Conservation (phyloP, 1,284 basidiomycete species). For the Ustilago cynodontis region DNA sequence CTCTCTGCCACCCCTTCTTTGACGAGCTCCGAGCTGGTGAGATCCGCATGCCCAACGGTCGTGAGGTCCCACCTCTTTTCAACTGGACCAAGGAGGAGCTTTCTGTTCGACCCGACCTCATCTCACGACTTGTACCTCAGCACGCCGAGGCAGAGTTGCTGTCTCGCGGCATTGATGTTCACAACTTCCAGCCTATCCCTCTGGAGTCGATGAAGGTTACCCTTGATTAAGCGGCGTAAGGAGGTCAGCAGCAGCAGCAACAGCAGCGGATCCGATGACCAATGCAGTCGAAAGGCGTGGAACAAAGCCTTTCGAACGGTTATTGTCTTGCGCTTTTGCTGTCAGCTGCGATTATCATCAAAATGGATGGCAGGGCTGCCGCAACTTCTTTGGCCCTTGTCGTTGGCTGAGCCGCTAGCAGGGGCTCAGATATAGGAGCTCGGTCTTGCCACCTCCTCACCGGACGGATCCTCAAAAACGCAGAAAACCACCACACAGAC, state of each 20-base stretch:
- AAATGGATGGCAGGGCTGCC: slow-evolving; percentile 7
- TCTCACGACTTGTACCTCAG: slow-evolving; percentile 87
- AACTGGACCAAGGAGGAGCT: slow-evolving; percentile 97
- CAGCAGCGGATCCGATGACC: too few relatives aligned
- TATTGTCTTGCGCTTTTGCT: neutral
- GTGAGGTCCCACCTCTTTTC: slow-evolving; percentile 92
- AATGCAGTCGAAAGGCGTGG: too few relatives aligned
- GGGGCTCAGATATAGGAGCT: neutral
- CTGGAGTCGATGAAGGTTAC: slow-evolving; percentile 68
- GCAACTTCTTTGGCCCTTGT: neutral
- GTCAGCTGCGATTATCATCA: neutral
- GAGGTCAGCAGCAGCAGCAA: too few relatives aligned
- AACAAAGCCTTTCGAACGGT: neutral
- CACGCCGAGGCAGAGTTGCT: slow-evolving; percentile 89
- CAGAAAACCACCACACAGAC: slow-evolving; percentile 7
- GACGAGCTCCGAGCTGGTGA: slow-evolving; percentile 87
- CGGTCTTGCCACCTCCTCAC: neutral
- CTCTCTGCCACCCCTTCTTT: slow-evolving; percentile 88
- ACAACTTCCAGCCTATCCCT: slow-evolving; percentile 78
- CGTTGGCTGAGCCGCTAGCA: neutral
- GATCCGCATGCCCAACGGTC: slow-evolving; percentile 94
- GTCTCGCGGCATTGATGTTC: slow-evolving; percentile 85
- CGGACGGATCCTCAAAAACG: slow-evolving; percentile 15
- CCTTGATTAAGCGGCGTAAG: slow-evolving; percentile 59
- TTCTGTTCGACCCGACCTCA: slow-evolving; percentile 93